These are phyloP conservation scores for Ophiocordyceps sinensis DNA, from an alignment of 2,329 filamentous ascomycete species.

Conservation along the genomic window DNA sequence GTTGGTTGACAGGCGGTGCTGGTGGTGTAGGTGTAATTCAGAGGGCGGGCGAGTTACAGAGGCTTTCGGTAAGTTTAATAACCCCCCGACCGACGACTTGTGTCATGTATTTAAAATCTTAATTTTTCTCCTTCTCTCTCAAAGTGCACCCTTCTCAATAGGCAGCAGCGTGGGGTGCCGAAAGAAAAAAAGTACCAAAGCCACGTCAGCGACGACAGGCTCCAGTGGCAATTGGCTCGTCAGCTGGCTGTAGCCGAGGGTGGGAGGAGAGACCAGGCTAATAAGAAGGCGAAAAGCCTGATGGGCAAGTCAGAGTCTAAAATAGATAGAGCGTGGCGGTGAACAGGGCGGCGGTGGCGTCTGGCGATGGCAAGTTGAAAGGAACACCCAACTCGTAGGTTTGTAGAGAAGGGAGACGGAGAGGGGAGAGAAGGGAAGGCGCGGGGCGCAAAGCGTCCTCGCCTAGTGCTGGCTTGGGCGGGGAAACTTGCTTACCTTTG, in stretches of 20 bases:
- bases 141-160: not conserved
- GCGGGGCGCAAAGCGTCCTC: no score
- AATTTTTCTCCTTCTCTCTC: not conserved
- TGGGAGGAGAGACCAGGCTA: not conserved
- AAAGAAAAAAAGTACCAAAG: not conserved
- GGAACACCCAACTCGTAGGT: no score
- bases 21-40: no score
- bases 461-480: no score
- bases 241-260: not conserved
- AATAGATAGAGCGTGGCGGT: not conserved
- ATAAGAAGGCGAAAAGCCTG: not conserved
- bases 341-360: not conserved
- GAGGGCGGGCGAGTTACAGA: no score
- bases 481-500: no score
- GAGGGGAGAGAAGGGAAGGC: no score
- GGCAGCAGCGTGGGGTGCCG: not conserved
- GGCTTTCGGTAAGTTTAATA: not conserved
- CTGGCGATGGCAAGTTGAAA: no score
- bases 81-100: not conserved
- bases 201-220: not conserved
- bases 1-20: no score
- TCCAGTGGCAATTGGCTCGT: not conserved
- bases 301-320: constrained; percentile 1
- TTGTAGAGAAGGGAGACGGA: no score
- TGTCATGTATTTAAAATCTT: not conserved